Evolutionary conservation across 140 eudicot genomes (phyloP).

Genomic region (Ambrosia hybrid): DNA sequence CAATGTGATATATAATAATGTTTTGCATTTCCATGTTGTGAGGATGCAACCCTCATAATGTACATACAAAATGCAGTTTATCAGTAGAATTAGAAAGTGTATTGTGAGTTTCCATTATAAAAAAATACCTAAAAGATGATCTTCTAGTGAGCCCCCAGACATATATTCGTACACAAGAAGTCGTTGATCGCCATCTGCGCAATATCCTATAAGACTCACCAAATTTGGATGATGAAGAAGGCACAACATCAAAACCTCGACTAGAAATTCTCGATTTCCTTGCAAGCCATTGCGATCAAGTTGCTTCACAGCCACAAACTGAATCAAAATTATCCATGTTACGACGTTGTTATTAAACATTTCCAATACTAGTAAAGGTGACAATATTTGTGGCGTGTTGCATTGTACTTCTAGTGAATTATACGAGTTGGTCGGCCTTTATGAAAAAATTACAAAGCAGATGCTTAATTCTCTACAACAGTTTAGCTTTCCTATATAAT

Average conservation of each 20-base stretch:
- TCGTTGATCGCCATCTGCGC: conserved; percentile 96
- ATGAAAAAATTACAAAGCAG: too few relatives aligned
- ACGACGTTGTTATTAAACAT: neutral
- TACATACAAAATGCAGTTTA: too few relatives aligned
- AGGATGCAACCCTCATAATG: too few relatives aligned
- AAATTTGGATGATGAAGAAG: conserved; percentile 78
- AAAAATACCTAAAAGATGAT: conserved; percentile 46
- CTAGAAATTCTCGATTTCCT: conserved; percentile 88
- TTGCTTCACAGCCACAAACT: conserved; percentile 88
- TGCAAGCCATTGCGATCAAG: conserved; percentile 88
- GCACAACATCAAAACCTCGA: conserved; percentile 88
- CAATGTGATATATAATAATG: too few relatives aligned
- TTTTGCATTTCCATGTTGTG: too few relatives aligned
- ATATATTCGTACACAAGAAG: conserved; percentile 87
- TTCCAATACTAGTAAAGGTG: neutral
- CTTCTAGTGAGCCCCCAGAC: conserved; percentile 89
- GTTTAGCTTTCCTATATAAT: too few relatives aligned
- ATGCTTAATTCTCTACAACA: too few relatives aligned
- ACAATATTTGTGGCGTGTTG: too few relatives aligned
- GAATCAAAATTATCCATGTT: conserved; percentile 5
- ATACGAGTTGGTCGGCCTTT: too few relatives aligned
- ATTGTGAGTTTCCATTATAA: too few relatives aligned
- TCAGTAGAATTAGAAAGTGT: too few relatives aligned
- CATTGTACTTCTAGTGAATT: too few relatives aligned
- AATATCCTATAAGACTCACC: conserved; percentile 84